phyloP scores from a whole-genome alignment of 2,329 filamentous ascomycete species.

The Sporothrix dimorphospora region DNA sequence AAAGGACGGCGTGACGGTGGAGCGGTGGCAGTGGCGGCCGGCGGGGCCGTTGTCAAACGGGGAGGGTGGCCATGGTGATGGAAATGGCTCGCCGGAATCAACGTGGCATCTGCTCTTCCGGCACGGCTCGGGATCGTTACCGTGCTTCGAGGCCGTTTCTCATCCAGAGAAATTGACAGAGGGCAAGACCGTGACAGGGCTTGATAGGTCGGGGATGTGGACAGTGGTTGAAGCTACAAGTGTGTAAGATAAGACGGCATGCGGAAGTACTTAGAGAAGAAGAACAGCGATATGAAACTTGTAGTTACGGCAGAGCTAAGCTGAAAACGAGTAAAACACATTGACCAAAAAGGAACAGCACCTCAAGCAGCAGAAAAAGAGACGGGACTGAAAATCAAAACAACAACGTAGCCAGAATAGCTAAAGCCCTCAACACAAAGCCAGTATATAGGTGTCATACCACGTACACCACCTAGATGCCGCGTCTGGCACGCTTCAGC shows the following conservation, averaged over 20 bases:
- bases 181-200: constrained; percentile 2
- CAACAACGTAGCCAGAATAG: not conserved
- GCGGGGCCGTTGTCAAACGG: not conserved
- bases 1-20: constrained; percentile 47
- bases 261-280: not conserved
- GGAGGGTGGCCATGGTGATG: not conserved
- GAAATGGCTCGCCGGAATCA: not conserved
- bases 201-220: not conserved
- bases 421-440: not conserved
- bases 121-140: constrained; percentile 22
- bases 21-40: constrained; percentile 56
- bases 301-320: too few relatives aligned
- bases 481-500: not conserved
- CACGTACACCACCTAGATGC: not conserved
- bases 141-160: constrained; percentile 16
- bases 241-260: not conserved
- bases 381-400: not conserved
- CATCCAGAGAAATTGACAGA: not conserved
- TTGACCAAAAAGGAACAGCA: constrained; percentile 32
- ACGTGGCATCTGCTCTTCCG: constrained; percentile 24
- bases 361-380: too few relatives aligned
- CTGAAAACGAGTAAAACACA: not conserved
- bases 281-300: not conserved
- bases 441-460: not conserved
- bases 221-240: constrained; percentile 21